Percentiles rank a stretch among this genome's conserved stretches.
Evolutionary conservation across 2,329 filamentous ascomycete species (phyloP).

Genomic region (Cercospora sojina): DNA sequence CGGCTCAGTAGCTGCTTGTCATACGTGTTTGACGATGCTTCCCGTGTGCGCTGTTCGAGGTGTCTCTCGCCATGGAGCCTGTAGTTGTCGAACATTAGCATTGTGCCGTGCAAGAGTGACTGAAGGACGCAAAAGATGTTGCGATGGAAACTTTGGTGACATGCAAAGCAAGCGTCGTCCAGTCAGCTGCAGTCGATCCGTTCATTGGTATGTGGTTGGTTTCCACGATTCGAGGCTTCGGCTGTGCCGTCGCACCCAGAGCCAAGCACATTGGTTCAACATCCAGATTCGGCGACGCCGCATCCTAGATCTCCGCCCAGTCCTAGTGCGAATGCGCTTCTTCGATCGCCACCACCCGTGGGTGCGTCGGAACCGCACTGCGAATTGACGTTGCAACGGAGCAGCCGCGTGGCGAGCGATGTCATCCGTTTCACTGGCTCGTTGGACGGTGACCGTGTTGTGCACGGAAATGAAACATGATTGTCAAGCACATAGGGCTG

Average conservation of each 20-base stretch:
- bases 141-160: conserved; percentile 2
- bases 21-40: conserved; percentile 61
- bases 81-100: conserved; percentile 24
- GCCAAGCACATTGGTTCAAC: conserved; percentile 16
- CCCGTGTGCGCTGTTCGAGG: conserved; percentile 57
- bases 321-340: background rate
- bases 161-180: conserved; percentile 4
- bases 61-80: conserved; percentile 61
- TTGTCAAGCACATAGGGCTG: conserved; percentile 1
- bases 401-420: background rate
- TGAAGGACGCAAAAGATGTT: conserved; percentile 1
- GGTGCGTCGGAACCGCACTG: background rate
- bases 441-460: background rate
- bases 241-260: conserved; percentile 21
- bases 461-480: background rate
- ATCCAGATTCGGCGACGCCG: conserved; percentile 9
- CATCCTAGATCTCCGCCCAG: background rate
- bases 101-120: conserved; percentile 5
- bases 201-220: conserved; percentile 10
- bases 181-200: conserved; percentile 12
- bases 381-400: background rate
- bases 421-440: background rate
- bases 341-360: background rate
- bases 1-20: conserved; percentile 63
- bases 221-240: conserved; percentile 16